These are phyloP conservation scores for Alternaria consortialis DNA, from an alignment of 2,329 filamentous ascomycete species.

Conservation along the genomic window DNA sequence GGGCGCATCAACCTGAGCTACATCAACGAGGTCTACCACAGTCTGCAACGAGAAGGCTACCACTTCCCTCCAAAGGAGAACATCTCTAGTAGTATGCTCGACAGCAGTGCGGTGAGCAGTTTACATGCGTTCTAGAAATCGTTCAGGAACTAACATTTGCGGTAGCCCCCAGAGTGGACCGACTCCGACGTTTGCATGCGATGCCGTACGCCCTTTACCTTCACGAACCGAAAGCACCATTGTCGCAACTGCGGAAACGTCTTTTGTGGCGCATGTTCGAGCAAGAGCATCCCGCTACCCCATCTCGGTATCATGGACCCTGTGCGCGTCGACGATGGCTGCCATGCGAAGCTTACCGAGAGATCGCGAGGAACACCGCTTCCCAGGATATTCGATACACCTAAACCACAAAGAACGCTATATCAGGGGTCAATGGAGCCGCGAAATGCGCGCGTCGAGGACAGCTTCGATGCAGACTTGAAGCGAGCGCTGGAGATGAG, in stretches of 20 bases:
- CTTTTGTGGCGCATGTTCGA: constrained; percentile 94
- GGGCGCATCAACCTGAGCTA: constrained; percentile 84
- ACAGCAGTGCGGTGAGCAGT: constrained; percentile 85
- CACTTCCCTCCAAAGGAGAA: constrained; percentile 86
- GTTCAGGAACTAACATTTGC: constrained; percentile 2
- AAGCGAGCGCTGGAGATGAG: constrained; percentile 97
- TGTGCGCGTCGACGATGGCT: constrained; percentile 95
- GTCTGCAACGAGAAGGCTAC: constrained; percentile 83
- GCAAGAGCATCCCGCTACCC: constrained; percentile 85
- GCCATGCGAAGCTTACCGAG: constrained; percentile 86
- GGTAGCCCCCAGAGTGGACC: constrained; percentile 91
- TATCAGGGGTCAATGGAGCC: constrained; percentile 84
- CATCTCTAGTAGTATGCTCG: constrained; percentile 96
- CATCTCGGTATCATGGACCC: constrained; percentile 92
- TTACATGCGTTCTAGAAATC: not conserved
- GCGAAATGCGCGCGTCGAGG: constrained; percentile 84
- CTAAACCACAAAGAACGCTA: constrained; percentile 66
- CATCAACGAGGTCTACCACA: constrained; percentile 86
- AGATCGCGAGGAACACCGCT: constrained; percentile 63
- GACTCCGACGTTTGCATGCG: constrained; percentile 99
- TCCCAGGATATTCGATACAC: constrained; percentile 58
- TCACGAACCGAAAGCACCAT: constrained; percentile 98
- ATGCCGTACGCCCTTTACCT: constrained; percentile 92
- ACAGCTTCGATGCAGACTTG: constrained; percentile 92
- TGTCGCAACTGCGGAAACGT: constrained; percentile 98